These are phyloP conservation scores for Rhizophagus prolifer DNA, from an alignment of 192 early-diverging fungal species.

Conservation along the genomic window DNA sequence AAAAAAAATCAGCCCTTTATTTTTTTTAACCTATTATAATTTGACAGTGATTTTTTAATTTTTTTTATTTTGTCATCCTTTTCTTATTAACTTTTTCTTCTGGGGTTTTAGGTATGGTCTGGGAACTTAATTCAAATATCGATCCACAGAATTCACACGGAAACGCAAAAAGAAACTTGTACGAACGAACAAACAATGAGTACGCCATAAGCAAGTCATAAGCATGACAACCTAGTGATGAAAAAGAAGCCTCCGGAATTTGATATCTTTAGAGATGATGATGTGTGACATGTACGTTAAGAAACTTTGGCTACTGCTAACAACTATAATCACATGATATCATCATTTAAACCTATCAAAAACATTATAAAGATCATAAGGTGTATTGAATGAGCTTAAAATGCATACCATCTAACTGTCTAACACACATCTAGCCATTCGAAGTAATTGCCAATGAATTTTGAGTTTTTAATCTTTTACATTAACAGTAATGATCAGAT, in stretches of 20 bases:
- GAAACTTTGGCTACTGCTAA: not conserved
- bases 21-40: constrained; percentile 23
- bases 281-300: constrained; percentile 18
- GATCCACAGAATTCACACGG: constrained; percentile 25
- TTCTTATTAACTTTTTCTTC: constrained; percentile 4
- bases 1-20: constrained; percentile 25
- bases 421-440: not conserved
- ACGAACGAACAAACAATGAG: constrained; percentile 24
- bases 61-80: not conserved
- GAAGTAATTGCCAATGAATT: not conserved
- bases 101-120: constrained; percentile 11
- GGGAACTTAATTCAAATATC: constrained; percentile 13
- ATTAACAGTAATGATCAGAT: not conserved
- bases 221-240: constrained; percentile 24
- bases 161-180: constrained; percentile 23
- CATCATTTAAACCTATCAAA: too few species aligned
- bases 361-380: not conserved
- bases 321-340: not conserved
- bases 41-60: constrained; percentile 11
- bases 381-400: not conserved
- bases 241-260: constrained; percentile 12
- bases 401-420: not conserved
- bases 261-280: constrained; percentile 13
- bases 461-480: not conserved
- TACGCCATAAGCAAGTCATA: constrained; percentile 19